Conservation (phyloP, 2,329 filamentous ascomycete genomes). For the Paramyrothecium roridum region DNA sequence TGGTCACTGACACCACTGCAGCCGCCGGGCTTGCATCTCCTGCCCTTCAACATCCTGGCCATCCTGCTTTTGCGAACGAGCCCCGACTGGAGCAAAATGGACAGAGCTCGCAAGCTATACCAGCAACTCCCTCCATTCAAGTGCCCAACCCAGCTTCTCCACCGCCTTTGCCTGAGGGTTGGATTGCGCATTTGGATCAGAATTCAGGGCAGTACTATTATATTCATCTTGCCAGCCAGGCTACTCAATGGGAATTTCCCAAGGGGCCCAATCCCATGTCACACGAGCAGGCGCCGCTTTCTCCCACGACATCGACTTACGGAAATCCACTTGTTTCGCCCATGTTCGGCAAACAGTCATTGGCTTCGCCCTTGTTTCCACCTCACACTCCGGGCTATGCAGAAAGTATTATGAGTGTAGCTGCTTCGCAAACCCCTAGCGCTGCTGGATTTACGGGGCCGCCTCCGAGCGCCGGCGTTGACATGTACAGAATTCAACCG, state of each 20-base stretch:
- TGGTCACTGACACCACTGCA: constrained; percentile 14
- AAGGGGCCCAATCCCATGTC: constrained; percentile 90
- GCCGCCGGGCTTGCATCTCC: constrained; percentile 38
- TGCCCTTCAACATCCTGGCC: constrained; percentile 58
- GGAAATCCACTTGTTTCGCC: constrained; percentile 72
- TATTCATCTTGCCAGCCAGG: constrained; percentile 91
- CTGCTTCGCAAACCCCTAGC: constrained; percentile 69
- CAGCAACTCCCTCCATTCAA: constrained; percentile 32
- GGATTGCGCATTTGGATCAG: constrained; percentile 95
- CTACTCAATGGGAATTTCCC: constrained; percentile 98
- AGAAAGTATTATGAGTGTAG: constrained; percentile 80
- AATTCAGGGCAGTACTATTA: constrained; percentile 99
- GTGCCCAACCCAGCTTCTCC: constrained; percentile 71
- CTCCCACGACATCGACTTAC: constrained; percentile 75
- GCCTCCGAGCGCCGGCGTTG: constrained; percentile 83
- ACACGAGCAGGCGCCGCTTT: constrained; percentile 77
- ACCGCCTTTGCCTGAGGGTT: constrained; percentile 91
- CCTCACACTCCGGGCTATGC: constrained; percentile 82
- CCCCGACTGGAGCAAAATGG: constrained; percentile 52
- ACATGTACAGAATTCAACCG: constrained; percentile 89
- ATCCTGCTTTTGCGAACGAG: constrained; percentile 92
- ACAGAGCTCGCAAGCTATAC: constrained; percentile 42
- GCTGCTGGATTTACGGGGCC: constrained; percentile 83
- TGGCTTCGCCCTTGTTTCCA: constrained; percentile 79
- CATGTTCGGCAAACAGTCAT: constrained; percentile 50